Conservation (phyloP, 345 rosid genomes). For the Salix suchowensis region DNA sequence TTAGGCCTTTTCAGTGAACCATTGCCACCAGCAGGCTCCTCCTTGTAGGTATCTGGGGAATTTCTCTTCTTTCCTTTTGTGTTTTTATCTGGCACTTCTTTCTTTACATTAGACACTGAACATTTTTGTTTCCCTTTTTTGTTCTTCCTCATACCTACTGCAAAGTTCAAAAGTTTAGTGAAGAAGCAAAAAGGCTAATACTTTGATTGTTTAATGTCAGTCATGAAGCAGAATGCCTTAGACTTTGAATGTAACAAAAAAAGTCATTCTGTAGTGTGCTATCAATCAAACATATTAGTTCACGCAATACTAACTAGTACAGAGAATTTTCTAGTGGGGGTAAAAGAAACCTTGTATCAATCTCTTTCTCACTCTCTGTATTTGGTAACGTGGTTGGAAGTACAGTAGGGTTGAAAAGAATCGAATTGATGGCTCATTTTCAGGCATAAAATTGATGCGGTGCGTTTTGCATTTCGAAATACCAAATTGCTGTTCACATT, state of each 20-base stretch:
- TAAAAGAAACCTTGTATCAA: too few relatives aligned
- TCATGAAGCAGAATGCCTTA: background rate
- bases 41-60: slow-evolving; percentile 18
- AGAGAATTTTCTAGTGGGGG: background rate
- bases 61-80: slow-evolving; percentile 28
- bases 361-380: too few relatives aligned
- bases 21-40: slow-evolving; percentile 4
- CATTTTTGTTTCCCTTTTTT: slow-evolving; percentile 2
- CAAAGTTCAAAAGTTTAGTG: background rate
- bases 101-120: background rate
- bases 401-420: background rate
- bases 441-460: background rate
- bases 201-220: background rate
- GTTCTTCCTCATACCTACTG: slow-evolving; percentile 1
- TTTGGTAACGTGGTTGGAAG: background rate
- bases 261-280: background rate
- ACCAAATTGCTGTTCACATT: too few relatives aligned
- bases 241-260: background rate
- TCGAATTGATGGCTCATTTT: background rate
- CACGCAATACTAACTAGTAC: background rate
- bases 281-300: background rate
- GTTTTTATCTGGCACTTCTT: background rate
- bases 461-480: background rate
- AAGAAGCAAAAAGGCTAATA: background rate
- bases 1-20: slow-evolving; percentile 43